phyloP scores from a whole-genome alignment of 2,329 filamentous ascomycete species.

The Neonectria neomacrospora region DNA sequence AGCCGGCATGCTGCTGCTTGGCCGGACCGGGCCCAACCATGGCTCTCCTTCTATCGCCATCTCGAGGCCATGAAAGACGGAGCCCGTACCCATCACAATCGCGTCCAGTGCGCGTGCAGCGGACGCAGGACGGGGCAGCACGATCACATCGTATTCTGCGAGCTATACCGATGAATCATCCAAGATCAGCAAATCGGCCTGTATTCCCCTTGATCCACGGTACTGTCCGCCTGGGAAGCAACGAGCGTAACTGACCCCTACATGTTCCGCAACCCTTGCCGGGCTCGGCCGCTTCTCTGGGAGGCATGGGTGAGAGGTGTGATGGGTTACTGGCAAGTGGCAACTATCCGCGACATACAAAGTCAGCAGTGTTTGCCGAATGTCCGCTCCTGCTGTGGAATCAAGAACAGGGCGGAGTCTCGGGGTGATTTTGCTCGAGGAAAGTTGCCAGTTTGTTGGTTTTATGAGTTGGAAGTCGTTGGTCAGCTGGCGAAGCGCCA shows the following conservation, averaged over 20 bases:
- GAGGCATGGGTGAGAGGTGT: not conserved
- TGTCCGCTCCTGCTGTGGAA: not conserved
- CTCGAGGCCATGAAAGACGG: conserved; percentile 21
- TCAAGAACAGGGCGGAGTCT: not conserved
- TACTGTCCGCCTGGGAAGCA: not conserved
- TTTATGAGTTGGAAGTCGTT: not conserved
- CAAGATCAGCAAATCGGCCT: not conserved
- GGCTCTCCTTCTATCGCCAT: conserved; percentile 4
- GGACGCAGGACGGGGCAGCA: not conserved
- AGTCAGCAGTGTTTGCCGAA: not conserved
- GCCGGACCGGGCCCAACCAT: not conserved
- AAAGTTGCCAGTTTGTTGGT: not conserved
- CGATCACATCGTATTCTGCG: conserved; percentile 1
- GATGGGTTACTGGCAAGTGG: no score
- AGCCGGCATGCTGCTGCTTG: not conserved
- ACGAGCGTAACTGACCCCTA: not conserved
- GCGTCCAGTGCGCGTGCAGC: conserved; percentile 2
- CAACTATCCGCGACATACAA: not conserved
- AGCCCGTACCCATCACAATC: conserved; percentile 17
- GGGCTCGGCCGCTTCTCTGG: not conserved
- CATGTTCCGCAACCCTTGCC: not conserved
- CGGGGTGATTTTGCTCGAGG: not conserved
- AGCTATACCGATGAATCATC: not conserved
- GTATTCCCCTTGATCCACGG: not conserved
- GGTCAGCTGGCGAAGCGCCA: not conserved